phyloP scores from a whole-genome alignment of 768 basidiomycete species.

The Megacollybia marginata region DNA sequence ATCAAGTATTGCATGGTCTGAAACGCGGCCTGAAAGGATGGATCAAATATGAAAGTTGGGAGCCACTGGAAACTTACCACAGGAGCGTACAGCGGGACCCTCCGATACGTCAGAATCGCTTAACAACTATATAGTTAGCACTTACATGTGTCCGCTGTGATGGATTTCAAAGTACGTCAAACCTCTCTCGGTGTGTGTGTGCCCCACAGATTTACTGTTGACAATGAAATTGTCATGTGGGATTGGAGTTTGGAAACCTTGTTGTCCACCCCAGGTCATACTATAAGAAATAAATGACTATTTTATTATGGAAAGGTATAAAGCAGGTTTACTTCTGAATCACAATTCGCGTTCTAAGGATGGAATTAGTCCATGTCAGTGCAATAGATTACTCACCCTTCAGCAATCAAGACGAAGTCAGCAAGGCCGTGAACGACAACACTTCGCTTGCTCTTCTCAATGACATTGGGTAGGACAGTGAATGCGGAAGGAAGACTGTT shows the following conservation, averaged over 20 bases:
- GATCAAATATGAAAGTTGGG: slow-evolving; percentile 2
- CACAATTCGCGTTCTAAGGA: slow-evolving; percentile 44
- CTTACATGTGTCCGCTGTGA: slow-evolving; percentile 68
- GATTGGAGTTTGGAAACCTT: slow-evolving; percentile 72
- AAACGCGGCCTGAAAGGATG: slow-evolving; percentile 46
- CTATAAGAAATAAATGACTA: neutral
- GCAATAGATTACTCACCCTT: slow-evolving; percentile 42
- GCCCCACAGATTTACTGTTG: slow-evolving; percentile 60
- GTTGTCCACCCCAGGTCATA: slow-evolving; percentile 44
- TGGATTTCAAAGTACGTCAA: slow-evolving; percentile 61
- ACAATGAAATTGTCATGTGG: slow-evolving; percentile 59
- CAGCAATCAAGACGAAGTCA: slow-evolving; percentile 67
- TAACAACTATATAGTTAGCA: neutral
- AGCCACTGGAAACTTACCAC: slow-evolving; percentile 31
- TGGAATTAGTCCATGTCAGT: neutral
- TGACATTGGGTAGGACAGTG: slow-evolving; percentile 64
- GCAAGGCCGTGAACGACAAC: slow-evolving; percentile 69
- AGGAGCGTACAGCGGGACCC: slow-evolving; percentile 64
- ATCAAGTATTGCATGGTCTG: slow-evolving; percentile 53
- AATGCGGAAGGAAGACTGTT: too few species aligned
- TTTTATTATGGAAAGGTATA: neutral
- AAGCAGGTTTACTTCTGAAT: slow-evolving; percentile 47
- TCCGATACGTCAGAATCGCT: slow-evolving; percentile 10
- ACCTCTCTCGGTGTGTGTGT: slow-evolving; percentile 56
- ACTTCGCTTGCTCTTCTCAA: slow-evolving; percentile 62